These are phyloP conservation scores for Penicillium digitatum DNA, from an alignment of 2,329 filamentous ascomycete species.

Conservation along the genomic window DNA sequence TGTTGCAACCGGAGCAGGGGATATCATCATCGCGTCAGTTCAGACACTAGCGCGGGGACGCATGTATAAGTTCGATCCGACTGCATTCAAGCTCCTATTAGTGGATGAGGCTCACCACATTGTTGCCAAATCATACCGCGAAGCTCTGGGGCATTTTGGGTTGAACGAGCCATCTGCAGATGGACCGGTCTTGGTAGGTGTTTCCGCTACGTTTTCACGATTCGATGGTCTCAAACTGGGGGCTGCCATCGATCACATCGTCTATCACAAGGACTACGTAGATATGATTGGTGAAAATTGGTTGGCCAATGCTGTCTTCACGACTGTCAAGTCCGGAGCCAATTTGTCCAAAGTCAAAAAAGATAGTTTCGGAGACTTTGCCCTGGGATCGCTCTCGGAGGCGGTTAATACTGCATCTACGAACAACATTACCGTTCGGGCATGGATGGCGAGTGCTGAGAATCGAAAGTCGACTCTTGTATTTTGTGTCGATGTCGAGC, in stretches of 20 bases:
- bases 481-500: conserved; percentile 87
- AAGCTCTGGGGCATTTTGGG: conserved; percentile 72
- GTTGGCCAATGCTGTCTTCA: conserved; percentile 89
- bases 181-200: conserved; percentile 72
- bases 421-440: conserved; percentile 79
- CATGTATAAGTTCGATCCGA: conserved; percentile 76
- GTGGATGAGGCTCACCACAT: conserved; percentile 98
- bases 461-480: conserved; percentile 79
- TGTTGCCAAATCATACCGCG: conserved; percentile 75
- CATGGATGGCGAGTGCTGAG: conserved; percentile 75
- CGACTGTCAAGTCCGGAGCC: conserved; percentile 78
- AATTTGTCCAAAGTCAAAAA: conserved; percentile 69
- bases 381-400: conserved; percentile 68
- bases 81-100: conserved; percentile 78
- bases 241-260: conserved; percentile 85
- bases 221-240: conserved; percentile 82
- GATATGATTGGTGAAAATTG: conserved; percentile 86
- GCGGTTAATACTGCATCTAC: conserved; percentile 76
- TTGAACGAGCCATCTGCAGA: conserved; percentile 51
- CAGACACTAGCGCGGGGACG: conserved; percentile 76
- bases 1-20: conserved; percentile 72
- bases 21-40: conserved; percentile 91
- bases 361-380: conserved; percentile 71
- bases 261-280: conserved; percentile 83
- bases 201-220: conserved; percentile 76